Percentiles rank a stretch among this genome's conserved stretches.
These are phyloP conservation scores for Phytopythium litorale DNA, from an alignment of 352 stramenopile species.

Conservation along the genomic window DNA sequence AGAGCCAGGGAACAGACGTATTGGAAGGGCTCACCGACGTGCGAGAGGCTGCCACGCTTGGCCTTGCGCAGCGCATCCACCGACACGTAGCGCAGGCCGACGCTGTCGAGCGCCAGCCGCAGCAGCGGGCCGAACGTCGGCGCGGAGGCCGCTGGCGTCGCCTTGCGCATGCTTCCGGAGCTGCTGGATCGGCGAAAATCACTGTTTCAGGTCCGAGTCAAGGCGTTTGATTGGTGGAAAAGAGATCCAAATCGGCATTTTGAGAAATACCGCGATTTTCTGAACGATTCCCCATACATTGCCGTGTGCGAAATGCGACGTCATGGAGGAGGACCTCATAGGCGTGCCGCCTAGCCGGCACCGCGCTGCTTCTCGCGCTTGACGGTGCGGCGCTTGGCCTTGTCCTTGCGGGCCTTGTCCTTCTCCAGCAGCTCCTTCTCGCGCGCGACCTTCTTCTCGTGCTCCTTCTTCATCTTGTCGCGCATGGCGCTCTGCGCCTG, in stretches of 20 bases:
- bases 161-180: neutral
- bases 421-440: conserved; percentile 70
- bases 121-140: conserved; percentile 47
- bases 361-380: conserved; percentile 74
- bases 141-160: conserved; percentile 14
- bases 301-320: too few relatives aligned
- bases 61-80: conserved; percentile 54
- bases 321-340: too few relatives aligned
- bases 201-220: neutral
- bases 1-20: too few relatives aligned
- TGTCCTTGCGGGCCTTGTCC: conserved; percentile 67
- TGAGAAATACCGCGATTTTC: too few relatives aligned
- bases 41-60: conserved; percentile 42
- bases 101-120: conserved; percentile 28
- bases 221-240: neutral
- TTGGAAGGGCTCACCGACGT: conserved; percentile 12
- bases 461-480: conserved; percentile 72
- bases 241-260: too few relatives aligned
- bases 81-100: conserved; percentile 49
- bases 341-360: conserved; percentile 28
- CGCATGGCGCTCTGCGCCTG: conserved; percentile 43
- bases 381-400: conserved; percentile 66
- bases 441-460: conserved; percentile 63
- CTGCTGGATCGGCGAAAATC: neutral
- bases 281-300: too few relatives aligned